These are phyloP conservation scores for Cucumis hystrix DNA, from an alignment of 306 rosid species.

Conservation along the genomic window DNA sequence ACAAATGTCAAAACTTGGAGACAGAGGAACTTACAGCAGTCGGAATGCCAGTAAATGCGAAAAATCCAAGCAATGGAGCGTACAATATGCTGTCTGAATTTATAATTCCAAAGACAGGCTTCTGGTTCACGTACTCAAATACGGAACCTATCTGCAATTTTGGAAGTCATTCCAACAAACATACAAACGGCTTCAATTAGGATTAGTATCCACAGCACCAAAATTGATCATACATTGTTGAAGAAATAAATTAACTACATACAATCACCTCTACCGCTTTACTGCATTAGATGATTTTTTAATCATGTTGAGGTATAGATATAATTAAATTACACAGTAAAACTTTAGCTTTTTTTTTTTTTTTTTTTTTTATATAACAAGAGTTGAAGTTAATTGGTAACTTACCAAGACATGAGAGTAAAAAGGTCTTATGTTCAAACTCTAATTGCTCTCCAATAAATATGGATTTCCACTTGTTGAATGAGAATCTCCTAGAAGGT, in stretches of 20 bases:
- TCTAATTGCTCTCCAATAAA: no score
- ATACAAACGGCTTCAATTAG: background rate
- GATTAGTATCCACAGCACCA: background rate
- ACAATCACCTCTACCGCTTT: background rate
- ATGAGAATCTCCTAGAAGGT: no score
- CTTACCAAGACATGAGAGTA: no score
- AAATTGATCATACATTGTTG: background rate
- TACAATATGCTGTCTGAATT: slow-evolving; percentile 65
- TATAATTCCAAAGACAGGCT: slow-evolving; percentile 73
- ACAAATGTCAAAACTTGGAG: background rate
- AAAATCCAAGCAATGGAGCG: slow-evolving; percentile 86
- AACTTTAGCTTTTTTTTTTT: no score
- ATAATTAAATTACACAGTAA: no score
- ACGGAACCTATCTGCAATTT: slow-evolving; percentile 67
- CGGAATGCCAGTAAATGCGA: slow-evolving; percentile 78
- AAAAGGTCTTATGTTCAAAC: background rate
- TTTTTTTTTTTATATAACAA: no score
- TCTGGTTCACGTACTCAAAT: slow-evolving; percentile 78
- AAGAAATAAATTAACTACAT: background rate
- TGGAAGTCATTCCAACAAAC: background rate
- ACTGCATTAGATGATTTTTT: background rate
- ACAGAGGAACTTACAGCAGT: slow-evolving; percentile 41
- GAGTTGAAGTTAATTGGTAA: no score
- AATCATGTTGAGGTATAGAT: background rate
- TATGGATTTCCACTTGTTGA: background rate